phyloP scores from a whole-genome alignment of 345 rosid genomes.

The Moringa oleifera region DNA sequence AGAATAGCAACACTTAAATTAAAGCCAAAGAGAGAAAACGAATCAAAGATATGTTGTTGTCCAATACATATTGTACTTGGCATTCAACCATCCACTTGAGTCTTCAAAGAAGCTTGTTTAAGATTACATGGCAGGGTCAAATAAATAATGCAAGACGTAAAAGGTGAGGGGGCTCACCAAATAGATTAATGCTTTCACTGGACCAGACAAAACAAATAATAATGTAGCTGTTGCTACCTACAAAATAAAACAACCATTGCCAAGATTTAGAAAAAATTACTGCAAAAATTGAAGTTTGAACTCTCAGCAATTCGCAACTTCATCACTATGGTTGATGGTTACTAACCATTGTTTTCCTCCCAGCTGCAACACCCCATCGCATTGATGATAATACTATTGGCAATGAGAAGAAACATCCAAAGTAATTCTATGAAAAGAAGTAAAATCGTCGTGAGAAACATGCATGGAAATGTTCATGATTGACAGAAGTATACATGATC shows the following conservation, averaged over 20 bases:
- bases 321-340: constrained; percentile 4
- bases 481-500: neutral
- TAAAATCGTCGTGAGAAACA: constrained; percentile 5
- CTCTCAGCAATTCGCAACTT: neutral
- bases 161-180: constrained; percentile 51
- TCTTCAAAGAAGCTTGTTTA: neutral
- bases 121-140: neutral
- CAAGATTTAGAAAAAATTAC: neutral
- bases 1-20: too few relatives aligned
- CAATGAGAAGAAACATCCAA: constrained; percentile 89
- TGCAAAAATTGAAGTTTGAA: neutral
- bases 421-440: constrained; percentile 63
- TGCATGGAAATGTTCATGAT: neutral
- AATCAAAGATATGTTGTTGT: too few relatives aligned
- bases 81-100: too few relatives aligned
- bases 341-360: constrained; percentile 91
- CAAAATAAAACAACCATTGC: constrained; percentile 15
- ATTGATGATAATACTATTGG: constrained; percentile 82
- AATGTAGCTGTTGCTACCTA: constrained; percentile 91
- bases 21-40: neutral
- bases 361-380: constrained; percentile 89
- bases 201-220: constrained; percentile 85
- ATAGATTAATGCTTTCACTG: constrained; percentile 76
- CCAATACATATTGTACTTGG: too few relatives aligned
- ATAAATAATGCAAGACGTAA: neutral